phyloP scores from a whole-genome alignment of 495 filamentous ascomycete genomes.

The Aspergillus cavernicola region DNA sequence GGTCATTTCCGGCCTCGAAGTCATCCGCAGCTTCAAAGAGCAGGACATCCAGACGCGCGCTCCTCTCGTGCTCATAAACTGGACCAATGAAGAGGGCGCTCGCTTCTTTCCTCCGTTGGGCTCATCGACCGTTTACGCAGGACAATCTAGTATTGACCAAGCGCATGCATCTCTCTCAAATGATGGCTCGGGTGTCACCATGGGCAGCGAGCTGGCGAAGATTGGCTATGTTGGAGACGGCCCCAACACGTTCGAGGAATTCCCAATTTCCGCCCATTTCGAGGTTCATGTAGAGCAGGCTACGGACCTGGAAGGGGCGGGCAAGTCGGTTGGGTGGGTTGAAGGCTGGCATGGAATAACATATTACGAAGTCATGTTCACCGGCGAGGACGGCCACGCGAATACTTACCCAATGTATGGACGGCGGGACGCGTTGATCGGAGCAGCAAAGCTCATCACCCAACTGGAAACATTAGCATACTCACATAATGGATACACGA shows the following conservation, averaged over 20 bases:
- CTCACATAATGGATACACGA: background rate
- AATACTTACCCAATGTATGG: background rate
- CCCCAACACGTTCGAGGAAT: background rate
- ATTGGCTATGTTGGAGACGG: background rate
- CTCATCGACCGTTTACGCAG: background rate
- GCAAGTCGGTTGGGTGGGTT: background rate
- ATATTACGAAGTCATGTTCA: background rate
- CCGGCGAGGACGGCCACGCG: background rate
- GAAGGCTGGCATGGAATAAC: background rate
- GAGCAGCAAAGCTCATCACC: background rate
- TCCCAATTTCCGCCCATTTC: background rate
- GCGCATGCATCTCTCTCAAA: background rate
- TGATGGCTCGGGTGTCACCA: background rate
- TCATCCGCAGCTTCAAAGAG: background rate
- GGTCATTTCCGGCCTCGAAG: background rate
- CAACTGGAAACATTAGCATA: background rate
- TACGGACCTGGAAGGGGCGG: background rate
- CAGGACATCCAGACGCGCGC: background rate
- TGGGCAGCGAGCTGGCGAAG: background rate
- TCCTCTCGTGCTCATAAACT: background rate
- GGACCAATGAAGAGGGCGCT: background rate
- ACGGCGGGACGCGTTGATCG: background rate
- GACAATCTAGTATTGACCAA: background rate
- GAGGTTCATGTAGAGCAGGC: background rate
- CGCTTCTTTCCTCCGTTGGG: background rate